Evolutionary conservation across 768 basidiomycete genomes (phyloP), one percentile per base, ranked within the genome.

Genomic region (Neoboletus brunneissimus): DNA sequence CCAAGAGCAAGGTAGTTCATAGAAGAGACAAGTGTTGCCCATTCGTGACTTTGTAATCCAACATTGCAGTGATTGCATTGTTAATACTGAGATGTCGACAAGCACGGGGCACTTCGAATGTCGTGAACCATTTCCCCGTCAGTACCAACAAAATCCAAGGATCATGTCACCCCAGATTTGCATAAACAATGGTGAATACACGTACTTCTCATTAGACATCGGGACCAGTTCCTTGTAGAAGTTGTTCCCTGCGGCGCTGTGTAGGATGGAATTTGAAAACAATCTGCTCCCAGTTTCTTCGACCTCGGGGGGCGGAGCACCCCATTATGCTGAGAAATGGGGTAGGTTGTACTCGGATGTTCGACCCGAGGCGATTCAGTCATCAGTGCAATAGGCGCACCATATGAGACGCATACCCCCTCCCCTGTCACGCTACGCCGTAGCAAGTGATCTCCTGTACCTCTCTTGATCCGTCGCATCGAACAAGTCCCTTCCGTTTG

Each of bases 371-470:
- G 81, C 65, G 12, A 81, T 75, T 75, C 78, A 81, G n/a, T n/a
- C n/a, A n/a, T n/a, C n/a, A n/a, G 61, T 87, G 85, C 40, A 87
- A 53, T 18, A 87, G 72, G n/a, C 78, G 73, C 83, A 86, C 83
- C 84, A 85, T 83, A 57, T 83, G 81, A 13, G 66, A 64, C 5
- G 79, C 84, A 58, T 82, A 86, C 10, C 85, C 85, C 38, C 78
- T 79, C 7, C 76, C 69, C 42, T 83, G 76, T 16, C 77, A 77
- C 0, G 83, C 82, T 44, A 87, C 69, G 2, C 71, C 80, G 56
- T 85, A 84, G 45, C 79, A 77, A 9, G 70, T 56, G 1, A 76
- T 76, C 45, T 72, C 63, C 43, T 76, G 67, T n/a, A 62, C 57
- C 42, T 25, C 53, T 41, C 58, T 34, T 54, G 35, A 40, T 57